These are phyloP conservation scores for Macaranga tanarius DNA, from an alignment of 441 rosid species.

Conservation along the genomic window DNA sequence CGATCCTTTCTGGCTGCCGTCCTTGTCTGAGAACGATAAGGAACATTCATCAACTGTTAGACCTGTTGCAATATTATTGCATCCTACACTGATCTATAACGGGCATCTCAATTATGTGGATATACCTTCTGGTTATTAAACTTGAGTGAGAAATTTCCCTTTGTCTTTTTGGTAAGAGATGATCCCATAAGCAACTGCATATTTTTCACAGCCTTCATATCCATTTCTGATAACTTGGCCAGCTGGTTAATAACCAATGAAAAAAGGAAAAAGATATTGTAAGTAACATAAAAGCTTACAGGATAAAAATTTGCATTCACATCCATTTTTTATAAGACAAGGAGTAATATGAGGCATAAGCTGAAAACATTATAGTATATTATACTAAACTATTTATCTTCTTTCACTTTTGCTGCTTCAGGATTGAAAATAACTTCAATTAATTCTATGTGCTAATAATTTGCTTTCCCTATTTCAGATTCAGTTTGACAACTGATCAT, in stretches of 20 bases:
- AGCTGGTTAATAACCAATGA: conserved; percentile 45
- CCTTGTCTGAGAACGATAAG: conserved; percentile 59
- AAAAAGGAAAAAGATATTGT: neutral
- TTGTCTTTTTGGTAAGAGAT: conserved; percentile 54
- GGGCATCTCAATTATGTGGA: conserved; percentile 4
- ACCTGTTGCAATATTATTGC: neutral
- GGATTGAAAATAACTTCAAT: too few relatives aligned
- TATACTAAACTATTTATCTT: too few relatives aligned
- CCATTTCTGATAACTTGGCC: conserved; percentile 71
- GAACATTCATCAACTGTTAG: conserved; percentile 18
- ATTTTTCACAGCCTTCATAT: conserved; percentile 77
- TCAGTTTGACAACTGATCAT: too few relatives aligned
- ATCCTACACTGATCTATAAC: conserved; percentile 2
- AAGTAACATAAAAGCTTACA: neutral
- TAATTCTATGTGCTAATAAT: too few relatives aligned
- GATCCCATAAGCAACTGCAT: conserved; percentile 81
- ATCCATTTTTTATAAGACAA: neutral
- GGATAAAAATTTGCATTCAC: neutral
- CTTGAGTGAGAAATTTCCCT: conserved; percentile 68
- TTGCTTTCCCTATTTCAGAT: too few relatives aligned
- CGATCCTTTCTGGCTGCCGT: conserved; percentile 81
- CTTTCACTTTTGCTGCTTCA: too few relatives aligned
- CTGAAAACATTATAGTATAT: too few relatives aligned
- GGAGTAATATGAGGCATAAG: neutral
- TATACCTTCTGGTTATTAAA: conserved; percentile 85